Base-by-base conservation (phyloP, 768 basidiomycete genomes). In the Leucocoprinus leucothites region DNA sequence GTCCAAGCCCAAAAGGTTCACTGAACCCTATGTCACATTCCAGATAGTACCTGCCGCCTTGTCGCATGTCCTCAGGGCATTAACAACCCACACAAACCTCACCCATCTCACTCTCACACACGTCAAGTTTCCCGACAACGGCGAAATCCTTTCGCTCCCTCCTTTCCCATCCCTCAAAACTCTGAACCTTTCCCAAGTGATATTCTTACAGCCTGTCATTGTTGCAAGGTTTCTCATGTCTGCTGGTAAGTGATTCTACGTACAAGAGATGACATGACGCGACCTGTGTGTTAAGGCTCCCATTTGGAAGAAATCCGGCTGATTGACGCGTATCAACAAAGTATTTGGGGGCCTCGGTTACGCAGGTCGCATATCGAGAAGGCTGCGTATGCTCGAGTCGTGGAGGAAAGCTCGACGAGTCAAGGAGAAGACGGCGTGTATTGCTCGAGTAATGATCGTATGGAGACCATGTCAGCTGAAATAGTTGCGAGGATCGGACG, bases 261-360 rank as follows among this genome's bases (percentile, higher is more conserved):
- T 6, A 46, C 28, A n/a, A n/a, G n/a, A n/a, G n/a, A n/a, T n/a
- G n/a, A n/a, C n/a, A n/a, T 16, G 22, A 14, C 45, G 18, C 16
- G 31, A 5, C 26, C 24, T 43, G 8, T 26, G 13, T 28, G 11
- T 36, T 8, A 46, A 65, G 66, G 51, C 31, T 53, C 58, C 47
- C 28, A 59, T 16, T 67, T 82, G 21, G 60, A 65, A 53, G 45
- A 60, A 25, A 63, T 83, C 22, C 67, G 70, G 38, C 68, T 82
- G 5, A 75, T 82, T n/a, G 83, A 85, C 56, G 74, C 73, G 19
- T 84, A 84, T 60, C 64, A 67, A 9, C 77, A 72, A 44, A 82
- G 82, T 54, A 85, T 86, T 24, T 84, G 84, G 84, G 83, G 81
- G 40, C 68, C 70, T 1, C 71, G 84, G 28, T 57, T 84, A 25